These are phyloP conservation scores for Agastache rugosa DNA, from an alignment of 257 asterid species.

Conservation along the genomic window DNA sequence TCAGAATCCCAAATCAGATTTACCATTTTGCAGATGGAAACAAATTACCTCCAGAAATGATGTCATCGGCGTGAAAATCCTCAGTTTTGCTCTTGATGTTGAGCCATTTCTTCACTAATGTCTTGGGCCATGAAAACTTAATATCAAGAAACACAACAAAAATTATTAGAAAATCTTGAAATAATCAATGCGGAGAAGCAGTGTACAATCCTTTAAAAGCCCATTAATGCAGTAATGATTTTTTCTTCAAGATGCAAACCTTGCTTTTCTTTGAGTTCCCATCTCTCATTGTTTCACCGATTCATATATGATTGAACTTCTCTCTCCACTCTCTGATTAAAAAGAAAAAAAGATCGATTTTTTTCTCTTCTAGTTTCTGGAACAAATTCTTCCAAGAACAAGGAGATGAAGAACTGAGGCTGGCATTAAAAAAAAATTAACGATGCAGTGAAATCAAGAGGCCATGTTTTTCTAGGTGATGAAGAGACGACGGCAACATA, in stretches of 20 bases:
- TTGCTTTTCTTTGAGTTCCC: conserved; percentile 80
- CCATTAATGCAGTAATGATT: conserved; percentile 40
- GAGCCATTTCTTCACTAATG: conserved; percentile 96
- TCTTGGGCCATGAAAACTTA: conserved; percentile 87
- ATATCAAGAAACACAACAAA: conserved; percentile 35
- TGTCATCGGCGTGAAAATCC: conserved; percentile 94
- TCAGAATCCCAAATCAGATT: conserved; percentile 36
- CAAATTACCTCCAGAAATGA: conserved; percentile 57
- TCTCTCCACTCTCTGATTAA: conserved; percentile 30
- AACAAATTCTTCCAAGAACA: conserved; percentile 29
- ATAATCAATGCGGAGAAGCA: conserved; percentile 37
- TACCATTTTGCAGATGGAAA: conserved; percentile 30
- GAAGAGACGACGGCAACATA: conserved; percentile 40
- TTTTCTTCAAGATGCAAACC: conserved; percentile 48
- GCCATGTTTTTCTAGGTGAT: conserved; percentile 34
- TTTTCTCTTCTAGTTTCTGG: conserved; percentile 39
- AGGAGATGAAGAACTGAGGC: conserved; percentile 24
- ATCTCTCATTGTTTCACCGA: conserved; percentile 87
- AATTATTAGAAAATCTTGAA: conserved; percentile 46
- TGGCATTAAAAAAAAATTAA: not conserved
- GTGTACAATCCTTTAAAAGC: conserved; percentile 39
- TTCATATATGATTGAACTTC: conserved; percentile 45
- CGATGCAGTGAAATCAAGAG: conserved; percentile 11
- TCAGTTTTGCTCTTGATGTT: conserved; percentile 79
- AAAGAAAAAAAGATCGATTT: conserved; percentile 38